Conservation (phyloP, 2,329 filamentous ascomycete species). For the Endothia cerciana region DNA sequence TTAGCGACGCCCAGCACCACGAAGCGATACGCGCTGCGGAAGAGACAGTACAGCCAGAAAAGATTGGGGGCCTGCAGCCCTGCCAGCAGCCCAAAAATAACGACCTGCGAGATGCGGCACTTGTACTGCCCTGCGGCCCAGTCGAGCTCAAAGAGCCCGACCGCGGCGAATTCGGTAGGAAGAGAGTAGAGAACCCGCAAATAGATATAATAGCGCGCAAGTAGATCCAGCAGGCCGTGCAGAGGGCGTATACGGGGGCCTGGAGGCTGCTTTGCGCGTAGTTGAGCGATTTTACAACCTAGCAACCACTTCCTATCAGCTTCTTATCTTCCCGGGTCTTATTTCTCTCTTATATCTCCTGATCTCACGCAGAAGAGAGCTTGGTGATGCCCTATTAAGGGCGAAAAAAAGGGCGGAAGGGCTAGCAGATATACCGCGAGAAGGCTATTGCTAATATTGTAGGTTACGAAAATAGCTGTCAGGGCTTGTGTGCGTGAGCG, state of each 20-base stretch:
- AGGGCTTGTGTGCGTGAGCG: no score
- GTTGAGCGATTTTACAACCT: slow-evolving; percentile 91
- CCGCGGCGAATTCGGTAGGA: slow-evolving; percentile 65
- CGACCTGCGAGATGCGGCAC: slow-evolving; percentile 61
- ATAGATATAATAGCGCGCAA: slow-evolving; percentile 85
- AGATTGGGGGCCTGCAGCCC: neutral
- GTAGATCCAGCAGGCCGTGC: slow-evolving; percentile 86
- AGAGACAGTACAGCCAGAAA: slow-evolving; percentile 2
- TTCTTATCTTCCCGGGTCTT: no score
- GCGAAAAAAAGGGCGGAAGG: no score
- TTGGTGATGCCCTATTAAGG: neutral
- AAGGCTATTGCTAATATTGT: slow-evolving; percentile 96
- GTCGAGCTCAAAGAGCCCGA: slow-evolving; percentile 64
- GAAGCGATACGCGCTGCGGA: neutral
- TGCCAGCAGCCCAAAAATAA: slow-evolving; percentile 1
- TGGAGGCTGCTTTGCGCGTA: slow-evolving; percentile 81
- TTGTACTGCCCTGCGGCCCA: slow-evolving; percentile 81
- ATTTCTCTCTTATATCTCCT: no score
- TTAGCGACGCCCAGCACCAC: neutral
- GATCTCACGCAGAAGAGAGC: no score
- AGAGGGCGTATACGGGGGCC: slow-evolving; percentile 84
- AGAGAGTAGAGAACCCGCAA: slow-evolving; percentile 75
- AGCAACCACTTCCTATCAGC: no score
- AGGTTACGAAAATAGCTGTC: slow-evolving; percentile 93
- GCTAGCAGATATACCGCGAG: slow-evolving; percentile 76